These are phyloP conservation scores for Apiotrichum domesticum DNA, from an alignment of 1,284 basidiomycete genomes.

Conservation along the genomic window DNA sequence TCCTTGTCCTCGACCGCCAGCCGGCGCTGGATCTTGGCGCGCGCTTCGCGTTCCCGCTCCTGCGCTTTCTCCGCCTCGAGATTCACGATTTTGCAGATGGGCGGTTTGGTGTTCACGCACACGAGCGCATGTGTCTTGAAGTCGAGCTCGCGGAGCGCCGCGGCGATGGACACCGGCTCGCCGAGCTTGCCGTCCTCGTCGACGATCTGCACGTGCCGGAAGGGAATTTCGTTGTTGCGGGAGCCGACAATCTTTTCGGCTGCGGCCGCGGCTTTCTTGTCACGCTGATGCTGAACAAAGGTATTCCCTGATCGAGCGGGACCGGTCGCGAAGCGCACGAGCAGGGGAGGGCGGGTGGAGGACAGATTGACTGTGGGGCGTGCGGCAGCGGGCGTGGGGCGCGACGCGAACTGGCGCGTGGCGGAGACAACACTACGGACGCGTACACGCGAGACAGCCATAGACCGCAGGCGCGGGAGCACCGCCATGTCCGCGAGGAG, in stretches of 20 bases:
- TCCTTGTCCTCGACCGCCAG: slow-evolving; percentile 39
- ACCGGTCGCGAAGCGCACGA: no score
- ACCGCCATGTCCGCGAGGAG: no score
- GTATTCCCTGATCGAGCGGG: no score
- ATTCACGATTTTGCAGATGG: slow-evolving; percentile 37
- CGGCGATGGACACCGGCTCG: slow-evolving; percentile 15
- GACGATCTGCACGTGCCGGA: slow-evolving; percentile 35
- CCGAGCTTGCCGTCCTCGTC: slow-evolving; percentile 19
- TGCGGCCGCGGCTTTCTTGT: no score
- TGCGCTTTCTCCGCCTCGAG: slow-evolving; percentile 20
- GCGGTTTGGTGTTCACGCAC: slow-evolving; percentile 27
- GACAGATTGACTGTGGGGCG: no score
- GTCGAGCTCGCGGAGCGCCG: slow-evolving; percentile 18
- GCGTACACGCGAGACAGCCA: no score
- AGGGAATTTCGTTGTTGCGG: slow-evolving; percentile 27
- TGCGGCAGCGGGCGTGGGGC: no score
- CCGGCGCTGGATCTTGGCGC: slow-evolving; percentile 21
- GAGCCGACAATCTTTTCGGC: not conserved
- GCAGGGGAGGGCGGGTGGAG: no score
- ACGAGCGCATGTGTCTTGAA: slow-evolving; percentile 17
- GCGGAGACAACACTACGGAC: no score
- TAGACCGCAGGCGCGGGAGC: no score
- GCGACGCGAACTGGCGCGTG: no score
- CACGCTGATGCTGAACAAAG: no score
- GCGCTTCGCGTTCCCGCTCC: slow-evolving; percentile 23